phyloP scores from a whole-genome alignment of 164 flowering plant genomes.

The Umbellularia californica region DNA sequence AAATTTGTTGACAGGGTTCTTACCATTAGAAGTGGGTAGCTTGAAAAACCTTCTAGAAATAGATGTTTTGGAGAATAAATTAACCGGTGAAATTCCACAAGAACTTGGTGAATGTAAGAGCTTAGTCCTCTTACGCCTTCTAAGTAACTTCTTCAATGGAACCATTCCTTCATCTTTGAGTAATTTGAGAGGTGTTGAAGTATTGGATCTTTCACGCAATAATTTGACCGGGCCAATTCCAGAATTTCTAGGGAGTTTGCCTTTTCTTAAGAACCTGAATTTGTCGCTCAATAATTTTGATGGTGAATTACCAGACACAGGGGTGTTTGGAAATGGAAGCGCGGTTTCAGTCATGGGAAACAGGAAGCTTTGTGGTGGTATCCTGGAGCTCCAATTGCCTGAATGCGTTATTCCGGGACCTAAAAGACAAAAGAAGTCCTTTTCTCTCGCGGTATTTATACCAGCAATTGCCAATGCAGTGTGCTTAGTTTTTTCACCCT shows the following conservation, averaged over 20 bases:
- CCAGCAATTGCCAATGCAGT: no score
- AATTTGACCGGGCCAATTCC: constrained; percentile 34
- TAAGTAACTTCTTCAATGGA: constrained; percentile 25
- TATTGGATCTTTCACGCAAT: constrained; percentile 21
- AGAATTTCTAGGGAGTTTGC: constrained; percentile 7
- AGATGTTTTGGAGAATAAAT: constrained; percentile 22
- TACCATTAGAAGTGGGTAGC: constrained; percentile 29
- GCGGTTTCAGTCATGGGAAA: constrained; percentile 18
- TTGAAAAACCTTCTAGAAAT: constrained; percentile 20
- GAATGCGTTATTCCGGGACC: constrained; percentile 8
- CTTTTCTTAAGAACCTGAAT: constrained; percentile 14
- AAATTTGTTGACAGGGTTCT: constrained; percentile 24
- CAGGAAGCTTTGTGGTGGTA: constrained; percentile 25
- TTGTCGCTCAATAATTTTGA: constrained; percentile 28
- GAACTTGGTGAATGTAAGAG: constrained; percentile 19
- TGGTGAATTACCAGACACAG: constrained; percentile 24
- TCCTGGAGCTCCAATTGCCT: constrained; percentile 11
- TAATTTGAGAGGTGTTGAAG: constrained; percentile 6
- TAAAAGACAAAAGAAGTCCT: not conserved
- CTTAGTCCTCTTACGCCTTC: constrained; percentile 16
- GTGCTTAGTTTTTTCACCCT: not conserved
- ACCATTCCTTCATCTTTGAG: constrained; percentile 19
- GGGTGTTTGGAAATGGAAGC: constrained; percentile 22
- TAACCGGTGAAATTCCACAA: constrained; percentile 37
- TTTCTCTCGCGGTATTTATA: not conserved